Evolutionary conservation across 306 rosid species (phyloP).

Genomic region (Astragalus glycyphyllos): DNA sequence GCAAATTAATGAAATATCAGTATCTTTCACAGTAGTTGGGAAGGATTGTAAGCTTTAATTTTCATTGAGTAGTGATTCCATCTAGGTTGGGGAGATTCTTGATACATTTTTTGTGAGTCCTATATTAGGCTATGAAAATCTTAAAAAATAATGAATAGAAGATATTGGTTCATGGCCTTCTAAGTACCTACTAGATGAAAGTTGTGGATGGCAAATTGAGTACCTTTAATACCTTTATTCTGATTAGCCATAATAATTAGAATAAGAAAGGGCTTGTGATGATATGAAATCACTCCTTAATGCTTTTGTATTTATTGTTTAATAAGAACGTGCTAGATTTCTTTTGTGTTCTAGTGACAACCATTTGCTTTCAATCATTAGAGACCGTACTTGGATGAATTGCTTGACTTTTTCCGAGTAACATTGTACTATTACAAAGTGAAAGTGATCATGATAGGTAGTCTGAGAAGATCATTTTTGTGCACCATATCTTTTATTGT

Average conservation of each 20-base stretch:
- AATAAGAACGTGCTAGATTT: conserved; percentile 4
- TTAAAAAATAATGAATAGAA: neutral
- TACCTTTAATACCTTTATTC: conserved; percentile 9
- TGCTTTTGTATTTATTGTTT: conserved; percentile 17
- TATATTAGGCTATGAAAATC: conserved; percentile 25
- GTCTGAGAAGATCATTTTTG: conserved; percentile 27
- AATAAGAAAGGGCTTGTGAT: conserved; percentile 4
- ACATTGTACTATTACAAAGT: neutral
- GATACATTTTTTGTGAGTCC: conserved; percentile 18
- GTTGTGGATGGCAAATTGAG: conserved; percentile 15
- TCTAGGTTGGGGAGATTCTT: conserved; percentile 26
- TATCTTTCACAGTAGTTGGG: conserved; percentile 7
- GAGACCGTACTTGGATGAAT: conserved; percentile 10
- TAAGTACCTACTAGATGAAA: conserved; percentile 16
- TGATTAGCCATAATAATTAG: conserved; percentile 13
- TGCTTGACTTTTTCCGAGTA: neutral
- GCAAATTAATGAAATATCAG: conserved; percentile 28
- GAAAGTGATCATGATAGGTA: conserved; percentile 4
- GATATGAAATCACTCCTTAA: conserved; percentile 1
- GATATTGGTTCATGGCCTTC: conserved; percentile 13
- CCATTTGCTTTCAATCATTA: neutral
- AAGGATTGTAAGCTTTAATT: conserved; percentile 21
- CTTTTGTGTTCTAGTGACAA: conserved; percentile 23
- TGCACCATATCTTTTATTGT: conserved; percentile 10
- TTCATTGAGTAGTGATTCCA: neutral